Evolutionary conservation across 1,139 yeast genomes (phyloP).

Genomic region (Pichia sp.): DNA sequence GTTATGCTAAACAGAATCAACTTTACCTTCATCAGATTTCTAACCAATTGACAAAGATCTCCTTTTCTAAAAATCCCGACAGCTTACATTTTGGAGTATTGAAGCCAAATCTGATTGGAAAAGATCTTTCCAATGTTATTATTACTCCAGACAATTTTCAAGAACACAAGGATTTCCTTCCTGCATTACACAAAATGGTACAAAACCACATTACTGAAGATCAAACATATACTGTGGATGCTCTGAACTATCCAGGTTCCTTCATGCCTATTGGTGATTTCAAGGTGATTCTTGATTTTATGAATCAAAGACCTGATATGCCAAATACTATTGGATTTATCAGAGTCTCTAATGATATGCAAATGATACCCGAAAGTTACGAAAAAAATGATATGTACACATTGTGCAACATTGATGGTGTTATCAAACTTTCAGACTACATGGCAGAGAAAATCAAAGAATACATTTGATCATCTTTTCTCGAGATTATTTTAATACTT

Average conservation of each 20-base stretch:
- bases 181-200: slow-evolving; percentile 29
- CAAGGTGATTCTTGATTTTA: slow-evolving; percentile 54
- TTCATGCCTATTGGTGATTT: slow-evolving; percentile 71
- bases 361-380: slow-evolving; percentile 49
- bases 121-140: slow-evolving; percentile 8
- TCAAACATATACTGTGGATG: slow-evolving; percentile 54
- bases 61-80: slow-evolving; percentile 33
- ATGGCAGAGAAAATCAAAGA: slow-evolving; percentile 37
- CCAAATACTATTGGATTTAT: slow-evolving; percentile 71
- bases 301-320: slow-evolving; percentile 63
- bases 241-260: slow-evolving; percentile 47
- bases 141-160: slow-evolving; percentile 22
- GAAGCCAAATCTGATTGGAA: slow-evolving; percentile 4
- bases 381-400: slow-evolving; percentile 57
- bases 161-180: slow-evolving; percentile 25
- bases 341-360: slow-evolving; percentile 47
- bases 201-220: slow-evolving; percentile 36
- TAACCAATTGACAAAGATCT: slow-evolving; percentile 30
- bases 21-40: slow-evolving; percentile 27
- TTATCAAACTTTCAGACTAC: slow-evolving; percentile 49
- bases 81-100: slow-evolving; percentile 27
- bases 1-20: slow-evolving; percentile 22
- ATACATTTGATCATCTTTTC: slow-evolving; percentile 1
- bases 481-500: not conserved
- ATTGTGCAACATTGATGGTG: slow-evolving; percentile 48